Evolutionary conservation across 176 grass and related monocot species (phyloP), one percentile per base, ranked within the genome.

Genomic region (Aechmea fasciata): DNA sequence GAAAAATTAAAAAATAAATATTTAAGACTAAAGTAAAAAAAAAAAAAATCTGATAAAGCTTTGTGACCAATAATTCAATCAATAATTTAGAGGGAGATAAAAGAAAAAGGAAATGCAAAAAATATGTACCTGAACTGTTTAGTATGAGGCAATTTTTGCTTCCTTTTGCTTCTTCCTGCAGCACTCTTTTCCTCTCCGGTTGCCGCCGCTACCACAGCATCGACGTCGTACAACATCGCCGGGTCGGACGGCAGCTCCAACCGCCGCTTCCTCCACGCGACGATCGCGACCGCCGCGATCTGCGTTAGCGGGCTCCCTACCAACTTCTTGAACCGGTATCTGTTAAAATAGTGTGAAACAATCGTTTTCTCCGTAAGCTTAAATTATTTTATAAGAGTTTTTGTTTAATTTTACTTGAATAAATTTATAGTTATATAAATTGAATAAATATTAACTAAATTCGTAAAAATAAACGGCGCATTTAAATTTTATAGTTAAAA

Each of bases 291-390:
- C 14, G 82, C 74, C 3, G 84, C 89, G 78, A 99, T 90, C 83
- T 93, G 87, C 4, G 84, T 86, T 9, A 99, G 84, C 52, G 89
- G 94, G 78, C 87, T 90, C 2, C 94, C 89, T 0, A 20, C 90
- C 9, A 93, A 71, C 78, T 82, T 92, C 79, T 93, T 99, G 82
- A 90, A 93, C 1, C 94, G 71, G 74, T 99, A 41, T 41, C 33
- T 41, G 33, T 6, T 41, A 41, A 41, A 41, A 41, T 41, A 41
- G 1, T 7, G 5, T 41, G 33, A 41, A 41, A 41, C 33, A 41
- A 41, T 7, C 4, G 0, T 41, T 41, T 41, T 41, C 7, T 0
- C n/a, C n/a, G n/a, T n/a, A 41, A 41, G 1, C 33, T 41, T 41
- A 41, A 41, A 6, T 6, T 41, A 41, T 41, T 6, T 7, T 6